phyloP scores from a whole-genome alignment of 2,329 filamentous ascomycete species.

The Thermoascus crustaceus region DNA sequence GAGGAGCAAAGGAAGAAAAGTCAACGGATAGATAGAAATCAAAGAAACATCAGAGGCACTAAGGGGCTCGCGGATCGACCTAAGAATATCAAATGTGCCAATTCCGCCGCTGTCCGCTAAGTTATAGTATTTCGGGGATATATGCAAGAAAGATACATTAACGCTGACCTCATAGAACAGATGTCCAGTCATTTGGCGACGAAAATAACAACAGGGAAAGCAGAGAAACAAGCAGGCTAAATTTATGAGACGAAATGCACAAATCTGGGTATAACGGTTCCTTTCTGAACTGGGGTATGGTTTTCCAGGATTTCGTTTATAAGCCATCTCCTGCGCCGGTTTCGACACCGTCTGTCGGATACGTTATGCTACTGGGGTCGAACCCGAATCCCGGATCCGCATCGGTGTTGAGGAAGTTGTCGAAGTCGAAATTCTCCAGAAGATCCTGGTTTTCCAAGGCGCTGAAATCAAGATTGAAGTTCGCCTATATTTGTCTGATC shows the following conservation, averaged over 20 bases:
- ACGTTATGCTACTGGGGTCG: slow-evolving; percentile 32
- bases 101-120: background rate
- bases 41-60: too few species aligned
- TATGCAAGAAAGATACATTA: slow-evolving; percentile 23
- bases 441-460: slow-evolving; percentile 40
- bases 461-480: slow-evolving; percentile 38
- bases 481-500: too few species aligned
- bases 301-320: slow-evolving; percentile 23
- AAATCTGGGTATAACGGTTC: slow-evolving; percentile 12
- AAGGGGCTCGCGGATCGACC: too few species aligned
- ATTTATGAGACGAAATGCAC: slow-evolving; percentile 25
- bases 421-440: slow-evolving; percentile 55
- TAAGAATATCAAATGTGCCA: background rate
- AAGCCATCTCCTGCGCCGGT: slow-evolving; percentile 32
- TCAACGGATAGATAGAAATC: too few species aligned
- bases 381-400: slow-evolving; percentile 36
- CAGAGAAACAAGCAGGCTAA: slow-evolving; percentile 9
- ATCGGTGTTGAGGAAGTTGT: slow-evolving; percentile 56
- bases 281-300: background rate
- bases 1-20: too few species aligned
- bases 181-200: slow-evolving; percentile 12
- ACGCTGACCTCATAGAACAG: slow-evolving; percentile 26
- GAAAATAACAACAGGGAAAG: slow-evolving; percentile 6
- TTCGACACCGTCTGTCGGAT: slow-evolving; percentile 35
- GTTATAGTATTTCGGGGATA: slow-evolving; percentile 2